These are phyloP conservation scores for Astraeus odoratus DNA, from an alignment of 768 basidiomycete species.

Conservation along the genomic window DNA sequence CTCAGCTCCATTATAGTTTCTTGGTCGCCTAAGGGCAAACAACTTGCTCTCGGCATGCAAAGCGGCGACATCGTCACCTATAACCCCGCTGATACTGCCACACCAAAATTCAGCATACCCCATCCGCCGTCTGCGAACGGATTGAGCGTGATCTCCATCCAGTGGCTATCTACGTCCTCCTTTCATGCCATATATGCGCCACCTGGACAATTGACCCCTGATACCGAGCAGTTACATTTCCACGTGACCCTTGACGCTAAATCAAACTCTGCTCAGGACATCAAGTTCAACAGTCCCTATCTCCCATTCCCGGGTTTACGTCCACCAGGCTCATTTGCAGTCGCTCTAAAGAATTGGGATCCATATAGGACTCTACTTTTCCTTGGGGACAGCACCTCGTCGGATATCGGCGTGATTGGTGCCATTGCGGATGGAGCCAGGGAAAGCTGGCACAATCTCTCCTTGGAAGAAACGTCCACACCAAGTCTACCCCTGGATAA, in stretches of 20 bases:
- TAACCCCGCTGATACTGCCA: slow-evolving; percentile 45
- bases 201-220: slow-evolving; percentile 30
- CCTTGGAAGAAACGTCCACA: slow-evolving; percentile 43
- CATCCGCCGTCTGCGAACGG: slow-evolving; percentile 45
- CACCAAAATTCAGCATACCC: slow-evolving; percentile 50
- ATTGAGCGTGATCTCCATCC: slow-evolving; percentile 42
- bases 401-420: slow-evolving; percentile 43
- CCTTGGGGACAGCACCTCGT: slow-evolving; percentile 43
- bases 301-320: slow-evolving; percentile 40
- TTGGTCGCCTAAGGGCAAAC: slow-evolving; percentile 86
- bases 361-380: slow-evolving; percentile 36
- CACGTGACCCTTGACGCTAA: slow-evolving; percentile 38
- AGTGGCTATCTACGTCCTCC: slow-evolving; percentile 65
- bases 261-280: slow-evolving; percentile 29
- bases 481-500: slow-evolving; percentile 63
- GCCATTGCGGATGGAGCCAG: slow-evolving; percentile 20
- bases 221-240: slow-evolving; percentile 37
- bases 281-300: slow-evolving; percentile 34
- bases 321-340: slow-evolving; percentile 37
- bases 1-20: slow-evolving; percentile 42
- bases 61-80: slow-evolving; percentile 68
- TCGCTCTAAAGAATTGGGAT: slow-evolving; percentile 38
- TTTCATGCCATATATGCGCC: slow-evolving; percentile 62
- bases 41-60: slow-evolving; percentile 67
- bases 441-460: slow-evolving; percentile 38